Base-by-base conservation (phyloP, 2,329 filamentous ascomycete genomes). In the Botrytis hyacinthi region DNA sequence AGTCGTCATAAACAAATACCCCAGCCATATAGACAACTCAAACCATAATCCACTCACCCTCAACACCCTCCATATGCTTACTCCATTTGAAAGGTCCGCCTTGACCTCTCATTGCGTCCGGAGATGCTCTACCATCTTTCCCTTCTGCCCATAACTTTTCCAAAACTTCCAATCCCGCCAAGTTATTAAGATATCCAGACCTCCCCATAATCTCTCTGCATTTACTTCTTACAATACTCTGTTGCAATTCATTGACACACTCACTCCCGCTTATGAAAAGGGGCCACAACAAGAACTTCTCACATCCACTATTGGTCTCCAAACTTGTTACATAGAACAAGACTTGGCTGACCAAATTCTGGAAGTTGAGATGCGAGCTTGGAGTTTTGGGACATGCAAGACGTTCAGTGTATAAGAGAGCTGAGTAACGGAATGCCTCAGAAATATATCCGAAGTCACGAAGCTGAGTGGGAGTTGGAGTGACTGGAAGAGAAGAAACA, bases 221-320 rank as follows among this genome's bases (percentile, higher is more conserved):
- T 78, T 94, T 91, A 77, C 89, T 87, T 71, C 94, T 90, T 70
- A 98, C 92, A 74, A 95, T 89, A 73, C 89, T 88, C 76, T 95
- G 92, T 79, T 97, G 93, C 69, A 90, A 85, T 79, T 93, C 90
- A 77, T 93, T 92, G 76, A 96, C 91, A 79, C 94, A 97, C 84
- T 98, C 95, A 35, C 93, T 94, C 32, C 95, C 95, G 1, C 92
- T 91, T 70, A 98, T 92, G 81, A 98, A 97, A 4, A 98, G 87
- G 4, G 95, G 95, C 95, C 95, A 98, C 14, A 98, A 88, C 16
- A 98, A 84, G 81, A 97, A 97, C 80, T 97, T 97, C 73, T 97
- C 92, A 54, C 92, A 91, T 66, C 87, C 88, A 78, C 88, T 90
- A 59, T 88, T 92, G 4, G 91, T 87, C 75, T 93, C 90, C 54